These are phyloP conservation scores for Rubia occidens DNA, from an alignment of 305 asterid genomes.

Conservation along the genomic window DNA sequence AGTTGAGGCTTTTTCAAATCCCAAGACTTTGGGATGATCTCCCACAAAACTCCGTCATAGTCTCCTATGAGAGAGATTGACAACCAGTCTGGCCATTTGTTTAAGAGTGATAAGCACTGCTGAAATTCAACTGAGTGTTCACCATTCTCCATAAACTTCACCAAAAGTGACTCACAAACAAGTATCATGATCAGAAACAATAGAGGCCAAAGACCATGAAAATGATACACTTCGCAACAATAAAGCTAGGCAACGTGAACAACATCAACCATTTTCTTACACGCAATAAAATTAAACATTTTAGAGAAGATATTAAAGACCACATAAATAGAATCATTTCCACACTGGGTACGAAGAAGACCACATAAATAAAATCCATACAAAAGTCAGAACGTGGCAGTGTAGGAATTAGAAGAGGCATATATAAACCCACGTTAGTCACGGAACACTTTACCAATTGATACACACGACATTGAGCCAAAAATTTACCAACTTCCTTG, in stretches of 20 bases:
- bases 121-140: slow-evolving; percentile 10
- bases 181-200: slow-evolving; percentile 18
- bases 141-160: slow-evolving; percentile 14
- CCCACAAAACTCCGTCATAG: too few relatives aligned
- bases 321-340: too few relatives aligned
- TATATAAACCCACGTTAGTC: slow-evolving; percentile 6
- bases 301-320: slow-evolving; percentile 5
- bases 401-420: slow-evolving; percentile 7
- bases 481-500: slow-evolving; percentile 9
- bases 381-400: slow-evolving; percentile 9
- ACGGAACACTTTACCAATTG: background rate
- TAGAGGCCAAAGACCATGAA: slow-evolving; percentile 5
- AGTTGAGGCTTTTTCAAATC: too few relatives aligned
- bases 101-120: background rate
- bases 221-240: background rate
- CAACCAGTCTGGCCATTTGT: too few relatives aligned
- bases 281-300: slow-evolving; percentile 19
- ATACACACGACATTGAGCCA: slow-evolving; percentile 7
- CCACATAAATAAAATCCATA: slow-evolving; percentile 4
- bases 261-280: background rate
- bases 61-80: too few relatives aligned
- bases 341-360: too few relatives aligned
- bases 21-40: too few relatives aligned
- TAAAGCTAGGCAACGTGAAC: background rate
- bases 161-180: slow-evolving; percentile 19